Base-by-base conservation (phyloP, 164 flowering plant species). In the Litsea cubeba region DNA sequence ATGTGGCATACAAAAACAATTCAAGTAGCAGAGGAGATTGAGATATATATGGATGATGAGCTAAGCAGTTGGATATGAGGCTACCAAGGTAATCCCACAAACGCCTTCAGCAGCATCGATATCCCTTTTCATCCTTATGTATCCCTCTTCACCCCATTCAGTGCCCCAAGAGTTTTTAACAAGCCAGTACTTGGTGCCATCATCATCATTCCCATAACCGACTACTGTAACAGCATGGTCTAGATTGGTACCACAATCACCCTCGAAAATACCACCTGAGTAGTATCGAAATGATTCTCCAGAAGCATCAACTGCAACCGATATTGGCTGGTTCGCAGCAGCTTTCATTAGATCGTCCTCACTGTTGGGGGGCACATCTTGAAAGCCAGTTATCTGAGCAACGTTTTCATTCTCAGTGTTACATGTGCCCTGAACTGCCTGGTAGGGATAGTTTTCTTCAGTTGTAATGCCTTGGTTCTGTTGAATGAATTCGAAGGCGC, bases 141-240 rank as follows among this genome's bases (percentile, higher is more conserved):
- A 85, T n/a, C 90, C 87, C 17, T 67, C 65, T 71, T 85, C 87
- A 1, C 87, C 86, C 85, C 86, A 84, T 1, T 17, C 10, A 0
- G 66, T 60, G 0, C 86, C 86, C 87, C 84, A 86, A 24, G 87
- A 84, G 46, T 82, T 86, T 74, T 81, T 86, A 11, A 77, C 77
- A 14, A 84, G 23, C 89, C 89, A 84, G 69, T 83, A 82, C 72
- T 84, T 80, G 51, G 74, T 82, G 0, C 86, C 88, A 67, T 82
- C 79, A 17, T 26, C 76, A 2, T 50, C 70, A 2, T 72, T 62
- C 5, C 89, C 88, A 63, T 83, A 87, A 18, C 90, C 87, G 3
- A 83, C 81, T 4, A 70, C 40, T 1, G 86, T 81, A 1, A 85
- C 88, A 18, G 76, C 88, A 76, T 80, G 86, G 25, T 79, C 74